phyloP scores from a whole-genome alignment of 2,329 filamentous ascomycete species.

The Boeremia lycopersici region DNA sequence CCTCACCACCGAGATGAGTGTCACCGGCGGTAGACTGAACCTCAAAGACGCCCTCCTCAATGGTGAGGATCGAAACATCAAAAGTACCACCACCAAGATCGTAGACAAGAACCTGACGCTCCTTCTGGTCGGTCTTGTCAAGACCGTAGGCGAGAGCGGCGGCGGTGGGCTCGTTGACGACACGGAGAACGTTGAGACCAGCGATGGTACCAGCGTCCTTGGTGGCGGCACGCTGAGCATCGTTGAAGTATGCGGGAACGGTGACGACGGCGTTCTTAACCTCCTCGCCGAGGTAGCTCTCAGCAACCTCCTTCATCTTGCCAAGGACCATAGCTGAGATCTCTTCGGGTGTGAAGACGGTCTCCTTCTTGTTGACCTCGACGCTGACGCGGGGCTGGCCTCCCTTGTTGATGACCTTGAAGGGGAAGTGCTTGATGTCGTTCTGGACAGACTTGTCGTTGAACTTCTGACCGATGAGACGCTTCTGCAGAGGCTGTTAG shows the following conservation, averaged over 20 bases:
- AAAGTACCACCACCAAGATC: conserved; percentile 53
- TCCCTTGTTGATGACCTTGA: conserved; percentile 87
- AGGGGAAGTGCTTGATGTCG: conserved; percentile 98
- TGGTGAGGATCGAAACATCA: conserved; percentile 72
- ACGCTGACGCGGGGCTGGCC: conserved; percentile 88
- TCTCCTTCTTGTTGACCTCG: conserved; percentile 67
- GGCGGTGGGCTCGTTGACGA: conserved; percentile 95
- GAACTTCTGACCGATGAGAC: conserved; percentile 59
- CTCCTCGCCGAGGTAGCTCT: conserved; percentile 80
- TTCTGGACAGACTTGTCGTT: conserved; percentile 74
- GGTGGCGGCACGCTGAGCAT: conserved; percentile 95
- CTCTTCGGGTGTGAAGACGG: conserved; percentile 80
- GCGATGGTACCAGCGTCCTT: conserved; percentile 94
- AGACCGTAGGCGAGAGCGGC: conserved; percentile 94
- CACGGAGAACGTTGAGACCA: conserved; percentile 92
- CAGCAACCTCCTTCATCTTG: conserved; percentile 80
- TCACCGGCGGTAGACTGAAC: conserved; percentile 95
- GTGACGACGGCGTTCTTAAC: conserved; percentile 90
- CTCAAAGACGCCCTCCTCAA: conserved; percentile 92
- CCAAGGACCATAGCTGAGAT: conserved; percentile 74
- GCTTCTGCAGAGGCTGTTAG: conserved; percentile 51
- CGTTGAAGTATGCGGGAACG: conserved; percentile 97
- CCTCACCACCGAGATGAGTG: conserved; percentile 96
- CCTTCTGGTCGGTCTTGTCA: conserved; percentile 48
- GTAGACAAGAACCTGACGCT: conserved; percentile 51